Percentiles rank a stretch among this genome's conserved stretches.
phyloP scores from a whole-genome alignment of 2,329 filamentous ascomycete genomes.

The Nakataea oryzae region DNA sequence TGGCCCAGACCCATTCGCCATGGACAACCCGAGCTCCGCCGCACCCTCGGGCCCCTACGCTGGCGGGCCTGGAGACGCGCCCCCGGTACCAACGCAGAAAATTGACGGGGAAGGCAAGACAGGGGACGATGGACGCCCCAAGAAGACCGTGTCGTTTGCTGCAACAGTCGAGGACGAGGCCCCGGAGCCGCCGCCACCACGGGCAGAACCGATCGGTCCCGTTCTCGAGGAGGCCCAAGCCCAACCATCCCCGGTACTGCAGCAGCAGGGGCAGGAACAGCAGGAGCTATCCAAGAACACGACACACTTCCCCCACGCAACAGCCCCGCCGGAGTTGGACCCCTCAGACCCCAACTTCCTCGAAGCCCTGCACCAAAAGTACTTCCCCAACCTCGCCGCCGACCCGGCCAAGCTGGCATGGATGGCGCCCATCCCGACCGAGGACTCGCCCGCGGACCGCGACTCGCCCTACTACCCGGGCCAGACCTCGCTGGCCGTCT shows the following conservation, averaged over 20 bases:
- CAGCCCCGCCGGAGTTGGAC: conserved; percentile 61
- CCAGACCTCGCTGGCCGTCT: conserved; percentile 59
- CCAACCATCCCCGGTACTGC: not conserved
- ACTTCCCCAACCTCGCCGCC: conserved; percentile 79
- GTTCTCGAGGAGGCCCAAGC: not conserved
- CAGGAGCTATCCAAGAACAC: conserved; percentile 17
- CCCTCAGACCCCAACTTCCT: conserved; percentile 78
- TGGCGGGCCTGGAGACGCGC: not conserved
- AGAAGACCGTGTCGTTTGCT: conserved; percentile 17
- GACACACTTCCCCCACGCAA: conserved; percentile 52
- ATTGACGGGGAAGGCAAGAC: not conserved
- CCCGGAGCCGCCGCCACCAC: not conserved
- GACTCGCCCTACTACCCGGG: conserved; percentile 75
- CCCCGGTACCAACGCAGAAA: not conserved
- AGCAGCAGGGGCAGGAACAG: not conserved
- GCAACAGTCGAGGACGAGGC: conserved; percentile 4
- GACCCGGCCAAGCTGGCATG: conserved; percentile 81
- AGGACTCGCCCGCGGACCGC: conserved; percentile 52
- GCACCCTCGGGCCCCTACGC: conserved; percentile 1
- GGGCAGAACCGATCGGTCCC: no score
- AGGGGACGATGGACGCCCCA: conserved; percentile 8
- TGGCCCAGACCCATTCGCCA: conserved; percentile 30
- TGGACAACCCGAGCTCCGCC: not conserved
- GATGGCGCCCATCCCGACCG: conserved; percentile 67
- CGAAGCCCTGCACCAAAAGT: conserved; percentile 74